Evolutionary conservation across 2,329 filamentous ascomycete genomes (phyloP).

Genomic region (Cladosporium sp.): DNA sequence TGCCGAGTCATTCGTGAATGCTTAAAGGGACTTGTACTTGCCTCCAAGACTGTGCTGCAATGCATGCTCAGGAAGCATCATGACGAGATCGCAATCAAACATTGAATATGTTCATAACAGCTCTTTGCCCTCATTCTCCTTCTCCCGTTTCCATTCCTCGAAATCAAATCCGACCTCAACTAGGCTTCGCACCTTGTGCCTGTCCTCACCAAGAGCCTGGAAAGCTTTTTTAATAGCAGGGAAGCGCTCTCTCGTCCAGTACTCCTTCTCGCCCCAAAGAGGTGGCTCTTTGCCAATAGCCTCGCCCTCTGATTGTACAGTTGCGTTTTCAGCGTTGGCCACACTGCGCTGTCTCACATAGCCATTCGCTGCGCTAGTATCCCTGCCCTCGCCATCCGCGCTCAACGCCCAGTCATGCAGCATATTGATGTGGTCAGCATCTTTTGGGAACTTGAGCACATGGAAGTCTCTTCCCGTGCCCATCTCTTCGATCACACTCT

Average conservation of each 20-base stretch:
- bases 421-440: conserved; percentile 70
- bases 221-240: conserved; percentile 73
- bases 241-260: conserved; percentile 72
- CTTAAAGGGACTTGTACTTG: background rate
- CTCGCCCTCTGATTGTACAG: conserved; percentile 28
- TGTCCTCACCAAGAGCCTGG: conserved; percentile 61
- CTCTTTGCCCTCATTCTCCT: conserved; percentile 2
- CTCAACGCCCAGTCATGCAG: conserved; percentile 63
- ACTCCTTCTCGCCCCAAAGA: conserved; percentile 68
- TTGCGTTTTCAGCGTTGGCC: background rate
- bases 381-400: conserved; percentile 41
- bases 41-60: background rate
- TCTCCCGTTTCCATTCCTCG: conserved; percentile 25
- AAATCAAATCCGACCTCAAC: conserved; percentile 66
- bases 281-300: conserved; percentile 67
- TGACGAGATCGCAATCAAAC: background rate
- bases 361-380: background rate
- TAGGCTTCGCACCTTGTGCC: conserved; percentile 61
- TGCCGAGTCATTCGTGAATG: background rate
- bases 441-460: conserved; percentile 59
- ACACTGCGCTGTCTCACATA: conserved; percentile 2
- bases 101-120: background rate
- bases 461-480: conserved; percentile 58
- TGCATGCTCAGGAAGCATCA: background rate
- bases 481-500: conserved; percentile 36